phyloP scores from a whole-genome alignment of 352 stramenopile genomes.

The Phytophthora ramorum region DNA sequence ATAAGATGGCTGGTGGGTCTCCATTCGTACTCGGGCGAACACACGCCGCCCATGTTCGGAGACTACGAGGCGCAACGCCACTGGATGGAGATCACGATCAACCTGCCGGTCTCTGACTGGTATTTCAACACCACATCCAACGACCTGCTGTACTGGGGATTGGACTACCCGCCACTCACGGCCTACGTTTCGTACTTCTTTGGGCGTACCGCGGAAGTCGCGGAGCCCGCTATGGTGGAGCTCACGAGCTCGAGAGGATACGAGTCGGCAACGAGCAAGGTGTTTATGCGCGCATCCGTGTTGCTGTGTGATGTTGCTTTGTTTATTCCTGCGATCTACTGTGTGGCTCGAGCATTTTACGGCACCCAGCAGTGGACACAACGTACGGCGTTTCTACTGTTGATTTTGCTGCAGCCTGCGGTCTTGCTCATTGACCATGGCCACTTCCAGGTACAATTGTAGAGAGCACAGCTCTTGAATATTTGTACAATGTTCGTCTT shows the following conservation, averaged over 20 bases:
- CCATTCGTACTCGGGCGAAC: constrained; percentile 84
- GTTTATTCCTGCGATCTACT: constrained; percentile 82
- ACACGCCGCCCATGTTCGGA: constrained; percentile 89
- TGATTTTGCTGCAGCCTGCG: constrained; percentile 88
- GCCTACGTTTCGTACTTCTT: constrained; percentile 91
- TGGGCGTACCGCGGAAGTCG: constrained; percentile 71
- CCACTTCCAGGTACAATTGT: constrained; percentile 94
- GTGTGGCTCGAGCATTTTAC: constrained; percentile 56
- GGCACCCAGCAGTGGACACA: constrained; percentile 58
- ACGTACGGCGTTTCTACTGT: constrained; percentile 62
- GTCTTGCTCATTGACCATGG: constrained; percentile 97
- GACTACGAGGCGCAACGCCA: constrained; percentile 99
- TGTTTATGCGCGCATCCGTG: constrained; percentile 94
- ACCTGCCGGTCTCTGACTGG: constrained; percentile 94
- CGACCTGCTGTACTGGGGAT: constrained; percentile 97
- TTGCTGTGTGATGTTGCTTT: constrained; percentile 93
- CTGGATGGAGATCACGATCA: constrained; percentile 99
- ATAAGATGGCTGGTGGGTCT: constrained; percentile 82
- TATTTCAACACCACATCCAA: constrained; percentile 93
- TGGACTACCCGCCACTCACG: constrained; percentile 98
- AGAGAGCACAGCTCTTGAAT: neutral
- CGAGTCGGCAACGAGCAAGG: constrained; percentile 84
- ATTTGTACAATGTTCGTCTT: neutral
- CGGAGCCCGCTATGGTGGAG: constrained; percentile 90
- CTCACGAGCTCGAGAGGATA: constrained; percentile 84